Conservation (phyloP, 2,329 filamentous ascomycete genomes). For the Fusarium pseudoanthophilum region DNA sequence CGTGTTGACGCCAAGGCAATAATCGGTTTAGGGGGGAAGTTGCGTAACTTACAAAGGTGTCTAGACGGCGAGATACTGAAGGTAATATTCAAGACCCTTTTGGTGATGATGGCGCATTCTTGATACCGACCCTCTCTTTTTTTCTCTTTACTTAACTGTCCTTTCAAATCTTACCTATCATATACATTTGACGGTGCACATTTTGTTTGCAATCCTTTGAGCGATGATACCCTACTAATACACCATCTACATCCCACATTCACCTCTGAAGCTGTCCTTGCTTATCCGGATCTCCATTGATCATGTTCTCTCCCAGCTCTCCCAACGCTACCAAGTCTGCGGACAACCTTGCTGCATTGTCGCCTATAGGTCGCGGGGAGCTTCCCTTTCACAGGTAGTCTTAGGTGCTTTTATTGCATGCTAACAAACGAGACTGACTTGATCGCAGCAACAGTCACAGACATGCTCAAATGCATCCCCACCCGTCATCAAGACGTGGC, state of each 20-base stretch:
- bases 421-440: slow-evolving; percentile 32
- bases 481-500: slow-evolving; percentile 70
- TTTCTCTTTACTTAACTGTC: slow-evolving; percentile 30
- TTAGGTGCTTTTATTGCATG: neutral
- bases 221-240: slow-evolving; percentile 64
- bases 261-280: slow-evolving; percentile 45
- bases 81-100: slow-evolving; percentile 32
- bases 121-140: slow-evolving; percentile 24
- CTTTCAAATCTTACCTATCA: slow-evolving; percentile 21
- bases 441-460: slow-evolving; percentile 49
- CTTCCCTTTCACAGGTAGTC: slow-evolving; percentile 69
- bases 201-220: slow-evolving; percentile 40
- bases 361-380: slow-evolving; percentile 62
- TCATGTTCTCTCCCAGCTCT: slow-evolving; percentile 69
- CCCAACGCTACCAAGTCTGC: slow-evolving; percentile 70
- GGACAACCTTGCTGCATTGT: slow-evolving; percentile 69
- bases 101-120: slow-evolving; percentile 40
- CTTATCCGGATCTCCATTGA: slow-evolving; percentile 38
- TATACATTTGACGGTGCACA: slow-evolving; percentile 14
- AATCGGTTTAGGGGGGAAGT: slow-evolving; percentile 27
- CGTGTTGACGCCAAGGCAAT: slow-evolving; percentile 26
- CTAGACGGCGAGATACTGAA: slow-evolving; percentile 27
- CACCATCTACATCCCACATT: slow-evolving; percentile 49
- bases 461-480: slow-evolving; percentile 58
- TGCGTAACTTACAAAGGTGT: slow-evolving; percentile 42